These are phyloP conservation scores for Endotrypanum monterogeii DNA, from an alignment of 208 protist species.

Conservation along the genomic window DNA sequence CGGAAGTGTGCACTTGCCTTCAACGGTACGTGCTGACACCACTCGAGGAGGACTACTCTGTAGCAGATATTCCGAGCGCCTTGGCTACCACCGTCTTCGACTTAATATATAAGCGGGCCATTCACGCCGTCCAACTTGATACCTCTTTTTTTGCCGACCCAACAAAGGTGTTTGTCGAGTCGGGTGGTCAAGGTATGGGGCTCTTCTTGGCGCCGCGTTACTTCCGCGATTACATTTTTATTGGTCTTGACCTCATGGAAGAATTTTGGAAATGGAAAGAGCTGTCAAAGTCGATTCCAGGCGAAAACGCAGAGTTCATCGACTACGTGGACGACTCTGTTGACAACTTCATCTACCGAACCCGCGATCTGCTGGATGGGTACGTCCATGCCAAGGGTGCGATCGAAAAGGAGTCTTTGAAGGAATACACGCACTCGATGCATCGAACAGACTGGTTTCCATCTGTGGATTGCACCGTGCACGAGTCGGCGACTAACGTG, in stretches of 20 bases:
- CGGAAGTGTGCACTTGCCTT: constrained; percentile 59
- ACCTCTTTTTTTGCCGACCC: constrained; percentile 45
- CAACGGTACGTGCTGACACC: constrained; percentile 57
- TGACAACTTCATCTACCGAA: constrained; percentile 54
- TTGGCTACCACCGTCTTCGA: constrained; percentile 61
- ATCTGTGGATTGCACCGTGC: constrained; percentile 71
- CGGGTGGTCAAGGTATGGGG: constrained; percentile 65
- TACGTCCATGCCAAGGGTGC: constrained; percentile 65
- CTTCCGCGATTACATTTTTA: constrained; percentile 81
- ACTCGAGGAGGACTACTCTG: constrained; percentile 77
- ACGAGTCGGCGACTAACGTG: constrained; percentile 77
- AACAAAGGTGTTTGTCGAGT: constrained; percentile 68
- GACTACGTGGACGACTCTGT: constrained; percentile 71
- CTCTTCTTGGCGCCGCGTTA: constrained; percentile 47
- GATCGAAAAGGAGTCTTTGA: constrained; percentile 47
- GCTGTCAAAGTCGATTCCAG: constrained; percentile 49
- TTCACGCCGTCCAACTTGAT: constrained; percentile 56
- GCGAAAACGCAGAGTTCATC: constrained; percentile 66
- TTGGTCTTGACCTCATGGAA: constrained; percentile 75
- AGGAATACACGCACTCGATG: constrained; percentile 37
- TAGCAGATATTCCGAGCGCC: constrained; percentile 67
- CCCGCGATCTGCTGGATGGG: constrained; percentile 67
- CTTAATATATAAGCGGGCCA: constrained; percentile 51
- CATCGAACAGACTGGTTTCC: constrained; percentile 77
- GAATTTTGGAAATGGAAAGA: constrained; percentile 85